Evolutionary conservation across 768 basidiomycete species (phyloP), one percentile per base, ranked within the genome.

Genomic region (Hypholoma fasciculare): DNA sequence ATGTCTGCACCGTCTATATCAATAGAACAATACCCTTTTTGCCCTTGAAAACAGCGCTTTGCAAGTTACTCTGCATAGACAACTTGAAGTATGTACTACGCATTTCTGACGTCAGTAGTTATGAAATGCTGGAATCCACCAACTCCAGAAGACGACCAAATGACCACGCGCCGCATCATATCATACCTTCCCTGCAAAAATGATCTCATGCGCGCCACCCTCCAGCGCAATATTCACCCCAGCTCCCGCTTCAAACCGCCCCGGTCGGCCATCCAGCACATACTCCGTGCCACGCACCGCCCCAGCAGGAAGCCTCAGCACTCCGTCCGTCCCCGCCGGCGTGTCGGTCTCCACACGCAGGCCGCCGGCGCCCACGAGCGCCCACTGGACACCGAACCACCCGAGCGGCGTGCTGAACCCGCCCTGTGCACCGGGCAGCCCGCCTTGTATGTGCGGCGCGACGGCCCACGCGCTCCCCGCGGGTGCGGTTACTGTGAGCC

Each of bases 381-480:
- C 61, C 84, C 84, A 86, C 37, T 69, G 66, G 2, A 74, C 82
- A 7, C 78, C 76, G 62, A 76, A 86, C 74, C 77, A 79, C 0
- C 84, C 84, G 1, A 84, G 70, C 0, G 74, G 67, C 1, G 84
- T 85, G 62, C 76, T 77, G 59, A 84, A 85, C 0, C 82, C 82
- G 0, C 83, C 84, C 63, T 85, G 71, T 0, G 77, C 82, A 1
- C 58, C 58, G 2, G 72, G 62, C 0, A 82, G 66, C 8, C 76
- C 75, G 3, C 75, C 75, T 11, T 67, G 67, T 7, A 78, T 64
- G 55, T 81, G 80, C 0, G 84, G 83, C 13, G 74, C 74, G 17
- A 86, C 55, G 0, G 64, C 59, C 83, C 83, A 86, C 0, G 73
- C 74, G n/a, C 60, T 50, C 2, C 84, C 84, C 61, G 79, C 73